Evolutionary conservation across 768 basidiomycete species (phyloP).

Genomic region (Obba rivulosa): DNA sequence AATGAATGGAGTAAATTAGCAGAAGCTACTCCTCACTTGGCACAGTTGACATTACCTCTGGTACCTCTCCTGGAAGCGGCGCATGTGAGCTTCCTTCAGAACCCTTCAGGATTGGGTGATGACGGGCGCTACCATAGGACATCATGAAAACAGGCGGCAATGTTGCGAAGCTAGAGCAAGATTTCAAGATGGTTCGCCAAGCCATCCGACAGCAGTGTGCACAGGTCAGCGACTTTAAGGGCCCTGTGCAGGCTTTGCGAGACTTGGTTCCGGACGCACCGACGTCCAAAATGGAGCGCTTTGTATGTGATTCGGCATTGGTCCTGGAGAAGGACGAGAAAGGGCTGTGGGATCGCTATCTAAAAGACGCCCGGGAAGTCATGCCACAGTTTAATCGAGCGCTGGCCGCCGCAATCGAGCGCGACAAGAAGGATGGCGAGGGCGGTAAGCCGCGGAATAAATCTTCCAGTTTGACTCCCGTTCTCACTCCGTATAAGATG

Average conservation of each 20-base stretch:
- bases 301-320: conserved; percentile 5
- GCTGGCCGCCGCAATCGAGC: conserved; percentile 2
- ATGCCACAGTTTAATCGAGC: conserved; percentile 7
- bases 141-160: conserved; percentile 12
- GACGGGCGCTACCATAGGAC: conserved; percentile 1
- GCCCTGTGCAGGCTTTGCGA: conserved; percentile 7
- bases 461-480: no score
- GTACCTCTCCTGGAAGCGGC: conserved; percentile 11
- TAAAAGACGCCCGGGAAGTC: conserved; percentile 3
- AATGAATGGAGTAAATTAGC: conserved; percentile 9
- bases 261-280: conserved; percentile 5
- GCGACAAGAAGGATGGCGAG: conserved; percentile 1
- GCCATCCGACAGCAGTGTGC: no score
- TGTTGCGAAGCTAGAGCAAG: not conserved
- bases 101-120: not conserved
- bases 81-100: not conserved
- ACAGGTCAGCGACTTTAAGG: not conserved
- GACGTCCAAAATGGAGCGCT: not conserved
- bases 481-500: no score
- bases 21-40: conserved; percentile 6
- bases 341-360: conserved; percentile 1
- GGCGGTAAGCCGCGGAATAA: not conserved
- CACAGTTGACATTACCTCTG: conserved; percentile 1
- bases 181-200: not conserved
- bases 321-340: conserved; percentile 2